Base-by-base conservation (phyloP, 73 alveolate genomes). In the Paramecium bursaria region DNA sequence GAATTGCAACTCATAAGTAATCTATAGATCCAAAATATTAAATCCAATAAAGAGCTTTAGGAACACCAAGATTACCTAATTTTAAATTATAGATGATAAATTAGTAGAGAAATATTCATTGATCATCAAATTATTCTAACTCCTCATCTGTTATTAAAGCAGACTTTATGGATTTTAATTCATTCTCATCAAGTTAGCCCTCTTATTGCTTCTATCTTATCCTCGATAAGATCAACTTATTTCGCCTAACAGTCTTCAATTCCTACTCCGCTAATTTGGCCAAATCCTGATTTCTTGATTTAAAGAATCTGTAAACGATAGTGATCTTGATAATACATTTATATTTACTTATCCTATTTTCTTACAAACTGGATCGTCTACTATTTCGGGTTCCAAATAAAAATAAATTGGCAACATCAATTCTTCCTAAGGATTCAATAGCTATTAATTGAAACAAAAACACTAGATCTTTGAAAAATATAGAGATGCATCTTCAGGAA, bases 381-480 rank as follows among this genome's bases (percentile, higher is more conserved):
- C 88, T 6, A 92, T 90, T 44, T 91, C 93, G 2, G 97, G 97
- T 48, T 92, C 97, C 19, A 92, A 48, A 53, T 92, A 92, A 75
- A 92, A 92, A 48, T 90, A 80, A 22, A 92, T 86, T 6, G 97
- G 97, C 22, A 92, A 77, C 46, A 90, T 86, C 3, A 92, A 92
- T 11, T 88, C 88, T 79, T 92, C 95, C 48, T 87, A 82, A n/a
- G 97, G 97, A 73, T 92, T 82, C 22, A 92, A 77, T 50, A 92
- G 46, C 75, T 92, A 67, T 52, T 92, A 86, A 52, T 92, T 92
- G 77, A 92, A 92, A 74, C 97, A 92, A 49, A 92, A 92, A 55
- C 97, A 92, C 61, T 92, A 86, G 86, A 92, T 88, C 55, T 92
- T 92, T 26, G 91, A 86, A 80, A 92, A 92, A 79, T 92, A 92